phyloP scores from a whole-genome alignment of 768 basidiomycete species.

The Porphyrellus cyaneotinctus region DNA sequence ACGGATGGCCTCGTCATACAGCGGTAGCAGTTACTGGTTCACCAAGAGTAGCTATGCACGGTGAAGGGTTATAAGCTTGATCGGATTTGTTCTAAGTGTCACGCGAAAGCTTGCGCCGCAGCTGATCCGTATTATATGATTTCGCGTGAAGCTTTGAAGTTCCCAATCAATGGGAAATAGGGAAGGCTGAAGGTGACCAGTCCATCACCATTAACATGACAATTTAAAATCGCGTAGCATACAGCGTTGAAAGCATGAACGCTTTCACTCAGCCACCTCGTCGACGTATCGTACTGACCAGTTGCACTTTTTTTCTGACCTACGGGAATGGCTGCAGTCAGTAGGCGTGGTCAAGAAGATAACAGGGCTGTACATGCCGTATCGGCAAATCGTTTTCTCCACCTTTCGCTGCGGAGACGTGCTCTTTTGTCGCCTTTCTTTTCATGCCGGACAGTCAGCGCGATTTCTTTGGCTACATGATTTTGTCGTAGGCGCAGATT shows the following conservation, averaged over 20 bases:
- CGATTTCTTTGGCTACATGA: conserved; percentile 48
- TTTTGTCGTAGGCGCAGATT: conserved; percentile 52
- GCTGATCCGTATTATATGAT: conserved; percentile 8
- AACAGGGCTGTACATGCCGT: conserved; percentile 47
- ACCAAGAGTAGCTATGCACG: conserved; percentile 14
- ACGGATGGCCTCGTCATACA: background rate
- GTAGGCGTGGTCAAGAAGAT: conserved; percentile 8
- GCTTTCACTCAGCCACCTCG: conserved; percentile 52
- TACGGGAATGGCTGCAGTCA: conserved; percentile 31
- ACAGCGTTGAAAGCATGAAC: background rate
- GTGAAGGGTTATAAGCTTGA: conserved; percentile 6
- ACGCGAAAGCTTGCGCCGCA: conserved; percentile 8
- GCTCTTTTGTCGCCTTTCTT: conserved; percentile 79
- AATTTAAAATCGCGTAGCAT: conserved; percentile 7
- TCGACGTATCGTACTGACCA: conserved; percentile 74
- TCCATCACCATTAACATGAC: conserved; percentile 4
- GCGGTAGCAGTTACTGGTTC: conserved; percentile 2
- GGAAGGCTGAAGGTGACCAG: conserved; percentile 1
- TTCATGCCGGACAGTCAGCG: conserved; percentile 61
- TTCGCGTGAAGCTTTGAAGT: conserved; percentile 5
- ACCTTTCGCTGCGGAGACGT: conserved; percentile 69
- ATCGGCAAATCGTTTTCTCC: conserved; percentile 75
- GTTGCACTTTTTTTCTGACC: conserved; percentile 80
- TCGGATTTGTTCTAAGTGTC: conserved; percentile 6
- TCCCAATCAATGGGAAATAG: conserved; percentile 1